Base-by-base conservation (phyloP, 2,329 filamentous ascomycete genomes). In the Hyphodiscus sp. region DNA sequence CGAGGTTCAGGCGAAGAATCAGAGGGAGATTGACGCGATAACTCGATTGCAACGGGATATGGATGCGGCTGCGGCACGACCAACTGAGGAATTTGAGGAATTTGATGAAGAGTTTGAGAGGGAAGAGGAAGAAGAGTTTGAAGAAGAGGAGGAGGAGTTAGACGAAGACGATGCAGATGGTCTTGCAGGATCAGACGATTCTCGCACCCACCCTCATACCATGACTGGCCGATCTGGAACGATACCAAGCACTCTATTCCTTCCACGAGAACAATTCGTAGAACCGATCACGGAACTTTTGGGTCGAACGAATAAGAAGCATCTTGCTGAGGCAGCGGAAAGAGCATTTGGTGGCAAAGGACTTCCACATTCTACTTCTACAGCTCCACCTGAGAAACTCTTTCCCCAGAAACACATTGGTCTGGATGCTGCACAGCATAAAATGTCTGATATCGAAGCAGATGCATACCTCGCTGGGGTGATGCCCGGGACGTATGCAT, bases 281-380 rank as follows among this genome's bases (percentile, higher is more conserved):
- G 73, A 79, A 2, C 91, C 91, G 0, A 83, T 95, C 18, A 76
- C 81, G 1, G 71, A 79, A 4, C 75, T 96, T 2, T 75, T 97
- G 1, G 76, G 77, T 15, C 75, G 85, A 52, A 81, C 83, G 51
- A 81, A 89, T 53, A 81, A 84, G 44, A 86, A 83, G 53, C 94
- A 99, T 66, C 75, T 97, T 30, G 76, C 78, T 33, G 79, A 86
- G 53, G 79, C 86, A 1, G 88, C 91, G 0, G 82, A 89, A 60
- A 79, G 76, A 44, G 77, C 82, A 0, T 92, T 96, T 67, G 92
- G 91, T 44, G 92, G 92, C 0, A 71, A 71, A 2, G 82, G 84
- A 0, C 74, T 97, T 16, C 91, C 91, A 2, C 78, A 86, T 65
- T 95, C 90, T 1, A 83, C 87, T 0, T 79, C 84, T 1, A 91